Percentiles rank a stretch among this genome's conserved stretches.
Conservation (phyloP, 2,329 filamentous ascomycete genomes). For the Trichophyton mentagrophytes region DNA sequence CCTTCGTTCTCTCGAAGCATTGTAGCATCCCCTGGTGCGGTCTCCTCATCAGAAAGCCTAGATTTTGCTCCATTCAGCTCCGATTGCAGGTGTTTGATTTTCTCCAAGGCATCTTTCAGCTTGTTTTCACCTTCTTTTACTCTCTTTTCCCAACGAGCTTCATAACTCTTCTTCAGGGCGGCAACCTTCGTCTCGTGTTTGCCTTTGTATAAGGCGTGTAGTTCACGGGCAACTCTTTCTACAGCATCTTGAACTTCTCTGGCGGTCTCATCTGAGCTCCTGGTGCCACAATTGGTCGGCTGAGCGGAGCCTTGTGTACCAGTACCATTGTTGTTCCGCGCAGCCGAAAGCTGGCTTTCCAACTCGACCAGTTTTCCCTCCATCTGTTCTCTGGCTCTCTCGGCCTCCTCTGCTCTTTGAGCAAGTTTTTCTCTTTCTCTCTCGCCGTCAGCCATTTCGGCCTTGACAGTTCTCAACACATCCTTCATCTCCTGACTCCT, state of each 20-base stretch:
- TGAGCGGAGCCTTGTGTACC: conserved; percentile 18
- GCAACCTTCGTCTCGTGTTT: conserved; percentile 96
- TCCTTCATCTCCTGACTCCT: conserved; percentile 75
- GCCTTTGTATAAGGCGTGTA: conserved; percentile 86
- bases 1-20: conserved; percentile 42
- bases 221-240: conserved; percentile 83
- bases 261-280: conserved; percentile 36
- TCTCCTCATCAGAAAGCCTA: conserved; percentile 32
- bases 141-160: conserved; percentile 79
- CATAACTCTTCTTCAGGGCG: conserved; percentile 69
- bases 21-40: conserved; percentile 33
- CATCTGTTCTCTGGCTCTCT: conserved; percentile 42
- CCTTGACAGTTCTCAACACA: conserved; percentile 64
- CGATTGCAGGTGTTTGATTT: conserved; percentile 61
- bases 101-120: conserved; percentile 54
- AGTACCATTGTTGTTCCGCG: conserved; percentile 23
- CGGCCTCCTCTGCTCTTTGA: conserved; percentile 61
- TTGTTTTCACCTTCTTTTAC: conserved; percentile 63
- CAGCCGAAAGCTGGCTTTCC: conserved; percentile 34
- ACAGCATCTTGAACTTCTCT: conserved; percentile 70
- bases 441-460: conserved; percentile 66
- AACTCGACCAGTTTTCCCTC: conserved; percentile 36
- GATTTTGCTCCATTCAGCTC: conserved; percentile 55
- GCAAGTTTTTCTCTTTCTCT: conserved; percentile 70
- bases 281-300: conserved; percentile 22